Evolutionary conservation across 2,329 filamentous ascomycete genomes (phyloP).

Genomic region (Trichoderma sp.): DNA sequence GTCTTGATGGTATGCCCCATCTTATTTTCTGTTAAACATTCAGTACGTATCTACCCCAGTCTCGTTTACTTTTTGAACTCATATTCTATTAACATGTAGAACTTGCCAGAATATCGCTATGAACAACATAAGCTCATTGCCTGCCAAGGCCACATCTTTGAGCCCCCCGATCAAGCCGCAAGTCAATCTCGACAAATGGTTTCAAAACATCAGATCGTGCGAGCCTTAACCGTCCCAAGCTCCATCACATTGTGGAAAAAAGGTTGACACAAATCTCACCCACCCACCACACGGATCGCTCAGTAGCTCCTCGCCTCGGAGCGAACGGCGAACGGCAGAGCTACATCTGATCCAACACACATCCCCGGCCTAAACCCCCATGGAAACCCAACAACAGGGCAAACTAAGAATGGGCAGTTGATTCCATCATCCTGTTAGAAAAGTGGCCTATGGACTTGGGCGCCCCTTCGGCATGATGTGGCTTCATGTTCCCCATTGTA

Average conservation of each 20-base stretch:
- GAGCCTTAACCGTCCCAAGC: not conserved
- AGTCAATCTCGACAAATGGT: not conserved
- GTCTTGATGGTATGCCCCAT: not conserved
- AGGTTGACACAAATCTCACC: not conserved
- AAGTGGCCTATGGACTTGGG: not conserved
- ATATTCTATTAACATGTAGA: not conserved
- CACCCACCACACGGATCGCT: not conserved
- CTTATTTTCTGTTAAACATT: not conserved
- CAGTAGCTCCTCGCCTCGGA: not conserved
- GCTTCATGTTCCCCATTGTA: constrained; percentile 1
- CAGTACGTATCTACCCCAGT: accelerated
- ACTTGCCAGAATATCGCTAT: not conserved
- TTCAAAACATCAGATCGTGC: not conserved
- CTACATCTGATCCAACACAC: not conserved
- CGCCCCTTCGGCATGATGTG: constrained; percentile 3
- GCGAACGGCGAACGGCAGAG: not conserved
- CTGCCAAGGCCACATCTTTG: not conserved
- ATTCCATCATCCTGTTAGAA: not conserved
- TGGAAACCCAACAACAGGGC: not conserved
- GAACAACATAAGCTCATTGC: not conserved
- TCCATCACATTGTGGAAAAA: not conserved
- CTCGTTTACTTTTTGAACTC: not conserved
- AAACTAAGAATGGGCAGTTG: not conserved
- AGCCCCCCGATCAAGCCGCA: not conserved
- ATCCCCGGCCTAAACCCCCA: not conserved